Evolutionary conservation across 2,329 filamentous ascomycete genomes (phyloP).

Genomic region (Fusarium brachygibbosum): DNA sequence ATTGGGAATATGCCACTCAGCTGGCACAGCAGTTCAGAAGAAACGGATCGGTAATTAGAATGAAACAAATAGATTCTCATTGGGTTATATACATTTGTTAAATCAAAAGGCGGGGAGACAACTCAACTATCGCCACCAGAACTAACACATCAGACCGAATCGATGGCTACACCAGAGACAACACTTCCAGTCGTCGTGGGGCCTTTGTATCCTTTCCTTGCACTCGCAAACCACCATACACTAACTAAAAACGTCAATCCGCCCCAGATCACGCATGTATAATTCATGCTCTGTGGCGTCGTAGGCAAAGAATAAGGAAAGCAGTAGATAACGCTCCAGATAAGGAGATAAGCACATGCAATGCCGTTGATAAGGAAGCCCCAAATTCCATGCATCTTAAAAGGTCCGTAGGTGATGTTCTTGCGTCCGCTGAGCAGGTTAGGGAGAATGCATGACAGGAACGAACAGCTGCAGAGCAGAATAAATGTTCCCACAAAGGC

Average conservation of each 20-base stretch:
- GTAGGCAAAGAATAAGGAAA: constrained; percentile 66
- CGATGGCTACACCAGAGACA: constrained; percentile 39
- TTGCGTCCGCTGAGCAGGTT: constrained; percentile 61
- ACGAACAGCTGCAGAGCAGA: constrained; percentile 57
- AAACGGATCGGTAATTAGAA: background rate
- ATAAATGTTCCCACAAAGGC: constrained; percentile 70
- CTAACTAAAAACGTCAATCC: constrained; percentile 57
- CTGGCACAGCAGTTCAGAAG: background rate
- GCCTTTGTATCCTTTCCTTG: constrained; percentile 46
- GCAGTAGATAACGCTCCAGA: constrained; percentile 74
- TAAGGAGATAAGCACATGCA: constrained; percentile 69
- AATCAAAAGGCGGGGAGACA: background rate
- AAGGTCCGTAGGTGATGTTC: constrained; percentile 65
- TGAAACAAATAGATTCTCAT: background rate
- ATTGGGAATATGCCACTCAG: background rate
- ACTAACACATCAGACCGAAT: constrained; percentile 32
- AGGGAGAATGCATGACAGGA: constrained; percentile 73
- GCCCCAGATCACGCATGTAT: constrained; percentile 60
- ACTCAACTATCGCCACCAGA: background rate
- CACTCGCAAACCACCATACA: constrained; percentile 59
- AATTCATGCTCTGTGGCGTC: constrained; percentile 66
- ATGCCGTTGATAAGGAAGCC: constrained; percentile 66
- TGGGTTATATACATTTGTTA: background rate
- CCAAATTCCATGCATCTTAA: constrained; percentile 63
- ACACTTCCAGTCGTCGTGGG: constrained; percentile 43